phyloP scores from a whole-genome alignment of 768 basidiomycete species.

The Xerocomus brunneocitrinus region DNA sequence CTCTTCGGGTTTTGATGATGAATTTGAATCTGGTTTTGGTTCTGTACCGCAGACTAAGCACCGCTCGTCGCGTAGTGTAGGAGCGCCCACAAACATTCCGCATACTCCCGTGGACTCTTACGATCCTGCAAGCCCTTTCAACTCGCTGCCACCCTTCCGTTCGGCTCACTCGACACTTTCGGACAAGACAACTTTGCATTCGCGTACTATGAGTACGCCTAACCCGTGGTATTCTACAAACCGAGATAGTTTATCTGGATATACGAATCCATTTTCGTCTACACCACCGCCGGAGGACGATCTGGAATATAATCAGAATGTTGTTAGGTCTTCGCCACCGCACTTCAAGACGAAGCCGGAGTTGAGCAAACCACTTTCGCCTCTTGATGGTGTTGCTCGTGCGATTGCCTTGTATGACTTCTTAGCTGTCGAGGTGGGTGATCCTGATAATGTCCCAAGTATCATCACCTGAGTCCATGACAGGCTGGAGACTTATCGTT shows the following conservation, averaged over 20 bases:
- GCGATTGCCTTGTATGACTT: conserved; percentile 76
- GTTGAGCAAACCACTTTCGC: conserved; percentile 43
- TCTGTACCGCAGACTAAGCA: conserved; percentile 29
- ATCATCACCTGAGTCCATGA: conserved; percentile 4
- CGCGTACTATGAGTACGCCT: conserved; percentile 33
- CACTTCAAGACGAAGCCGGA: conserved; percentile 48
- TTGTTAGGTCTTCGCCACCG: conserved; percentile 18
- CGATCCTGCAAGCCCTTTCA: conserved; percentile 34
- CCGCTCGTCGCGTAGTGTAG: conserved; percentile 16
- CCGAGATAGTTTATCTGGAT: conserved; percentile 1
- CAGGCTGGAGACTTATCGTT: conserved; percentile 77
- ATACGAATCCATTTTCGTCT: conserved; percentile 28
- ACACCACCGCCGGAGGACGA: conserved; percentile 22
- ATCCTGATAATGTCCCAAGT: not conserved
- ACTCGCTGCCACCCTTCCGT: conserved; percentile 32
- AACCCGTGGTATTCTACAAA: conserved; percentile 14
- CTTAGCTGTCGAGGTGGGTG: conserved; percentile 60
- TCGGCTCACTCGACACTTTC: conserved; percentile 30
- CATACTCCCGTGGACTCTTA: conserved; percentile 24
- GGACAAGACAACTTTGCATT: conserved; percentile 29
- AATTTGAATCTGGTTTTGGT: conserved; percentile 42
- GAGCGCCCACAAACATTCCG: conserved; percentile 4
- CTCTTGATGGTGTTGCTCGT: conserved; percentile 59
- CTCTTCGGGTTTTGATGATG: conserved; percentile 35
- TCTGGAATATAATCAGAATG: conserved; percentile 7